Percentiles rank a stretch among this genome's conserved stretches.
phyloP scores from a whole-genome alignment of 1,284 basidiomycete genomes.

The Rhodotorula sp. region DNA sequence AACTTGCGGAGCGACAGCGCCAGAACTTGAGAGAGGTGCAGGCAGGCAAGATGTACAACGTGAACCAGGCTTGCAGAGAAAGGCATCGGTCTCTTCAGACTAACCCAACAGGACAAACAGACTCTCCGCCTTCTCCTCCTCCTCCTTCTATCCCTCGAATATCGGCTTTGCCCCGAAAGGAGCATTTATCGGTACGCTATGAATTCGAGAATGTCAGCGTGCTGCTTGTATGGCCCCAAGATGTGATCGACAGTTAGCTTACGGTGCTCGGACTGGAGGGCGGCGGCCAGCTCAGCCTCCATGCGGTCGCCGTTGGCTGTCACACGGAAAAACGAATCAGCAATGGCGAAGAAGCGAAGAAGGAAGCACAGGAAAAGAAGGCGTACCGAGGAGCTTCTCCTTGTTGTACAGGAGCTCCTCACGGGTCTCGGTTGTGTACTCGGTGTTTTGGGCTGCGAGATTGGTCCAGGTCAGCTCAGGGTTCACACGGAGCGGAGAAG shows the following conservation, averaged over 20 bases:
- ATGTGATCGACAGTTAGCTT: conserved; percentile 13
- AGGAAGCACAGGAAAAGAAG: no score
- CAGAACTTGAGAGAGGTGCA: background rate
- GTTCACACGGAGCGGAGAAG: background rate
- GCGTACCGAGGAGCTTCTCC: conserved; percentile 52
- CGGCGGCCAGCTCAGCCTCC: conserved; percentile 94
- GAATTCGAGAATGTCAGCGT: background rate
- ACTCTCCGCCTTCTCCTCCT: background rate
- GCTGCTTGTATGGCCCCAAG: no score
- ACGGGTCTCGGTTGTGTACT: conserved; percentile 91
- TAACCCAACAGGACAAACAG: background rate
- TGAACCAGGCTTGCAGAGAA: background rate
- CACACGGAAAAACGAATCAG: background rate
- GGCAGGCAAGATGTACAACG: background rate
- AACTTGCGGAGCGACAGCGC: background rate
- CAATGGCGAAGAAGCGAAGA: background rate
- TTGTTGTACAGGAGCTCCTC: conserved; percentile 99
- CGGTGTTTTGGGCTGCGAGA: conserved; percentile 71
- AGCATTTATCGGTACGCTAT: conserved; percentile 1
- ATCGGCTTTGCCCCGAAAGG: background rate
- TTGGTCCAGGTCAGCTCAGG: background rate
- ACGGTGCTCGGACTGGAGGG: conserved; percentile 64
- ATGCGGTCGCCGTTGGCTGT: conserved; percentile 92
- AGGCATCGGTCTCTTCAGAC: background rate
- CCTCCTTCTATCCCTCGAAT: background rate